Evolutionary conservation across 176 grass and related monocot species (phyloP).

Genomic region (Typha latifolia): DNA sequence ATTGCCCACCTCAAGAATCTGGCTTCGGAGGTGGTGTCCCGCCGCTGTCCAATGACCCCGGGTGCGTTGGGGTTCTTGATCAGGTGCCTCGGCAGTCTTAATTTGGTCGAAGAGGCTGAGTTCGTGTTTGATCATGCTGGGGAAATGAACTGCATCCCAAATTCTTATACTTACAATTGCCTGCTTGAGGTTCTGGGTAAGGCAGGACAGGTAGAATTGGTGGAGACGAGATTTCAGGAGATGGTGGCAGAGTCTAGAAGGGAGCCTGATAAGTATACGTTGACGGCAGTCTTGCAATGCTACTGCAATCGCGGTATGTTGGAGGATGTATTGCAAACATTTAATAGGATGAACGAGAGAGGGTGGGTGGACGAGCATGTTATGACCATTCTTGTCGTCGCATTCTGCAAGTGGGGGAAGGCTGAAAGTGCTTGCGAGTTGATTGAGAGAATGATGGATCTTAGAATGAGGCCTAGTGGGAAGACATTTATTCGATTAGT

Average conservation of each 20-base stretch:
- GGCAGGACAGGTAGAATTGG: conserved; percentile 24
- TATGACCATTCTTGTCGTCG: conserved; percentile 41
- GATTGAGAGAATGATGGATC: conserved; percentile 43
- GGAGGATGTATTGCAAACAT: conserved; percentile 31
- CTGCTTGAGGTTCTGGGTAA: conserved; percentile 58
- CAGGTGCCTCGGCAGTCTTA: conserved; percentile 43
- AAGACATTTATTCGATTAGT: conserved; percentile 53
- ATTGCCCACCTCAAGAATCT: conserved; percentile 37
- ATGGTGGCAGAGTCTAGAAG: conserved; percentile 33
- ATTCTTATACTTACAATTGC: conserved; percentile 81
- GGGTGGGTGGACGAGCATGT: conserved; percentile 66
- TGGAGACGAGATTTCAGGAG: conserved; percentile 48
- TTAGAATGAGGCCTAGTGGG: conserved; percentile 36
- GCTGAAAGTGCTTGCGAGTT: conserved; percentile 45
- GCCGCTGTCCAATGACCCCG: conserved; percentile 51
- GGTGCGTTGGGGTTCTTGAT: conserved; percentile 69
- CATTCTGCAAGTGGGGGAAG: conserved; percentile 80
- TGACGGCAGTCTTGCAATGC: conserved; percentile 59
- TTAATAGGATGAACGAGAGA: conserved; percentile 44
- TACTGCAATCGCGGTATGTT: conserved; percentile 53
- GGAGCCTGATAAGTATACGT: conserved; percentile 58
- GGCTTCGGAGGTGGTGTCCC: conserved; percentile 22
- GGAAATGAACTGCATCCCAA: conserved; percentile 44
- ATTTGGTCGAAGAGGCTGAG: conserved; percentile 37
- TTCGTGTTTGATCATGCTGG: conserved; percentile 46